Conservation (phyloP, 495 filamentous ascomycete genomes). For the Aspergillus egyptiacus region DNA sequence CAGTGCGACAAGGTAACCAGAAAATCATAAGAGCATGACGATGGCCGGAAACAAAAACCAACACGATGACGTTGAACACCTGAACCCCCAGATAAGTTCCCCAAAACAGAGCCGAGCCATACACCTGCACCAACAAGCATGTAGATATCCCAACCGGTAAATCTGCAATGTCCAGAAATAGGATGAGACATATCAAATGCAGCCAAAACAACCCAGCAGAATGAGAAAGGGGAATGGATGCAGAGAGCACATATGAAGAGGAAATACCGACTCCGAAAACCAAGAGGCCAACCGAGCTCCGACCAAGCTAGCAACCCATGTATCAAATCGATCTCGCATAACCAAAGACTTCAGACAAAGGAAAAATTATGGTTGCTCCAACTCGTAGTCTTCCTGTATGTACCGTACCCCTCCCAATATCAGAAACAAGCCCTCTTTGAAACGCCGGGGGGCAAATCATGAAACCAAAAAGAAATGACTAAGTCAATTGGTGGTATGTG, state of each 20-base stretch:
- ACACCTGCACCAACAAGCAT: slow-evolving; percentile 16
- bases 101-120: slow-evolving; percentile 21
- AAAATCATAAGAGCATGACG: slow-evolving; percentile 5
- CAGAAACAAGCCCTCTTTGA: slow-evolving; percentile 21
- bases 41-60: slow-evolving; percentile 18
- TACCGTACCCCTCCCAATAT: slow-evolving; percentile 26
- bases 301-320: slow-evolving; percentile 24
- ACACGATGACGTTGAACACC: slow-evolving; percentile 18
- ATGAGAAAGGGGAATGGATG: slow-evolving; percentile 10
- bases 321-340: slow-evolving; percentile 25
- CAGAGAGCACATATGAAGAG: slow-evolving; percentile 22
- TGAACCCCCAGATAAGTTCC: slow-evolving; percentile 16
- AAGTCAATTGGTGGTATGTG: background rate
- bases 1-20: slow-evolving; percentile 7
- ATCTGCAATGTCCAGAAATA: slow-evolving; percentile 6
- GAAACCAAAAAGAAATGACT: slow-evolving; percentile 13
- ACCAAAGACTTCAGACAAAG: slow-evolving; percentile 19
- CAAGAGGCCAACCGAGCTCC: slow-evolving; percentile 27
- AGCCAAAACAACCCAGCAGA: slow-evolving; percentile 11
- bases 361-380: slow-evolving; percentile 21
- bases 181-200: slow-evolving; percentile 9
- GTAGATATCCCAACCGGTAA: slow-evolving; percentile 15
- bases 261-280: slow-evolving; percentile 28
- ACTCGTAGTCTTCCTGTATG: slow-evolving; percentile 20
- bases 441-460: slow-evolving; percentile 26